Evolutionary conservation across 2,329 filamentous ascomycete genomes (phyloP).

Genomic region (Paraphaeosphaeria sporulosa): DNA sequence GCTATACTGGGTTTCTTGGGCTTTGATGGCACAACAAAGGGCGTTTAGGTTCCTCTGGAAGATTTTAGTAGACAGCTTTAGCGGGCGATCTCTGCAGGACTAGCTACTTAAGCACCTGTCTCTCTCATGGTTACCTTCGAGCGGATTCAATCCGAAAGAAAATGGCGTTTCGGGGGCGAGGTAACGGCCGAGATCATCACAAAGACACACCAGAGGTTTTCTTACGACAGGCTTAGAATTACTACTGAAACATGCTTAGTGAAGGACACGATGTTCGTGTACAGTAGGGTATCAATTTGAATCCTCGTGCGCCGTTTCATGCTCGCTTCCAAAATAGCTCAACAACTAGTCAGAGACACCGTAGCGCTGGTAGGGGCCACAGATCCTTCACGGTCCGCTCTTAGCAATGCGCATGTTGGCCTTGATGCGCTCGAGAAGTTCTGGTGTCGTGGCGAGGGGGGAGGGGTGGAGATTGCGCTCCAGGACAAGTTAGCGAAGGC

Average conservation of each 20-base stretch:
- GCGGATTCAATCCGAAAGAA: no score
- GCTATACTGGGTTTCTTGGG: background rate
- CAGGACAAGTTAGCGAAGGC: constrained; percentile 3
- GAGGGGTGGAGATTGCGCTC: constrained; percentile 71
- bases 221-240: no score
- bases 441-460: constrained; percentile 65
- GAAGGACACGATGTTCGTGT: background rate
- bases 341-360: no score
- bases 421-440: constrained; percentile 73
- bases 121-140: no score
- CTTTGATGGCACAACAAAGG: background rate
- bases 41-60: background rate
- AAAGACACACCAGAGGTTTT: no score
- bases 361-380: background rate
- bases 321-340: background rate
- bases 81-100: background rate
- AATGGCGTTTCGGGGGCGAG: no score
- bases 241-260: no score
- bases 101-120: background rate
- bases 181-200: no score
- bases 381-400: background rate
- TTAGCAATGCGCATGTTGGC: constrained; percentile 66
- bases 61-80: background rate
- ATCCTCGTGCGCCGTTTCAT: background rate
- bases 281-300: background rate